These are phyloP conservation scores for Phyllosticta citrichinensis DNA, from an alignment of 2,329 filamentous ascomycete genomes.

Conservation along the genomic window DNA sequence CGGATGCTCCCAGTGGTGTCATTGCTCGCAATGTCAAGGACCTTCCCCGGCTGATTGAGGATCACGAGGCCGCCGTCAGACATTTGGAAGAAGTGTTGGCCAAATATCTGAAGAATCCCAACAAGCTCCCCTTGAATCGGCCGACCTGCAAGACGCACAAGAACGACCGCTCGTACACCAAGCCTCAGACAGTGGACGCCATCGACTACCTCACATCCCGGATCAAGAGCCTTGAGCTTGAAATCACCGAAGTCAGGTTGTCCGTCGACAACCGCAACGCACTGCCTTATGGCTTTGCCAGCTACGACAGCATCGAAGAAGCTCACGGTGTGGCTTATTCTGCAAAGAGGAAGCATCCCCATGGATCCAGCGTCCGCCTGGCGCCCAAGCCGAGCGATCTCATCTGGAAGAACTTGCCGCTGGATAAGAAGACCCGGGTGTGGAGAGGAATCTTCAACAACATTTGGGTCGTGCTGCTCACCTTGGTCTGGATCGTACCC, in stretches of 20 bases:
- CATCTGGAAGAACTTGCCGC: slow-evolving; percentile 87
- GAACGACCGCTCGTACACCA: slow-evolving; percentile 57
- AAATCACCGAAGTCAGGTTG: slow-evolving; percentile 74
- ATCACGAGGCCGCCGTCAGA: slow-evolving; percentile 73
- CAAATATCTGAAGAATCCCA: slow-evolving; percentile 82
- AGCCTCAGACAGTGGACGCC: slow-evolving; percentile 71
- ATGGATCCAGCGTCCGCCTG: slow-evolving; percentile 65
- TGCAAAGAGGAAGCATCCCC: slow-evolving; percentile 68
- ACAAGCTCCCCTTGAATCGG: slow-evolving; percentile 63
- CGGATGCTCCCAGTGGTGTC: slow-evolving; percentile 67
- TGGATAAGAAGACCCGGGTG: slow-evolving; percentile 57
- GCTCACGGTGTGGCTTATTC: slow-evolving; percentile 81
- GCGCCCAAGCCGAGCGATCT: slow-evolving; percentile 84
- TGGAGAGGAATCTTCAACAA: slow-evolving; percentile 71
- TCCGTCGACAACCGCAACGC: slow-evolving; percentile 80
- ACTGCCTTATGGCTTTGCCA: slow-evolving; percentile 88
- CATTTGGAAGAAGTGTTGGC: slow-evolving; percentile 75
- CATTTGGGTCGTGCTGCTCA: slow-evolving; percentile 73
- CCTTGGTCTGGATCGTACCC: slow-evolving; percentile 76
- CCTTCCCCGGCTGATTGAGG: slow-evolving; percentile 71
- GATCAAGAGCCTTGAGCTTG: slow-evolving; percentile 69
- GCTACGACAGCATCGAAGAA: slow-evolving; percentile 78
- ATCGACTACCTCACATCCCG: slow-evolving; percentile 86
- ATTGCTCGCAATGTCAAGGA: slow-evolving; percentile 89
- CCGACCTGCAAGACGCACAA: slow-evolving; percentile 74